These are phyloP conservation scores for Trichosporon faecale DNA, from an alignment of 1,284 basidiomycete species.

Conservation along the genomic window DNA sequence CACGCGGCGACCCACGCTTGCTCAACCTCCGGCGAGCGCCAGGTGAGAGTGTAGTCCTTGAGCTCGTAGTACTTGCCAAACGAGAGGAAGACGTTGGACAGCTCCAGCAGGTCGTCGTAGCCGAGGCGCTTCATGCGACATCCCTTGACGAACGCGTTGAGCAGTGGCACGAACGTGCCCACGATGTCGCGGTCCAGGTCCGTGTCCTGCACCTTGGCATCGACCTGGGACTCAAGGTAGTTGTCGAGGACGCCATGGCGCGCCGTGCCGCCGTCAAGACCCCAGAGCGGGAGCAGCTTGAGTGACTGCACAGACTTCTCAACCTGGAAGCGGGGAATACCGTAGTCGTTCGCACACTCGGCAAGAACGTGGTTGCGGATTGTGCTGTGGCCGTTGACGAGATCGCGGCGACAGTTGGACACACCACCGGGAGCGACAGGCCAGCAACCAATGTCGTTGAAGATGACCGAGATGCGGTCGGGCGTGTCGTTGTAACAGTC, in stretches of 20 bases:
- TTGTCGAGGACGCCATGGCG: slow-evolving; percentile 19
- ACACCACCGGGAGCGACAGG: slow-evolving; percentile 20
- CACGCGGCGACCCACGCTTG: slow-evolving; percentile 18
- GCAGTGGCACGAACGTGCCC: slow-evolving; percentile 15
- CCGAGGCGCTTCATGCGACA: slow-evolving; percentile 15
- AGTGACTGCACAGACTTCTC: slow-evolving; percentile 19
- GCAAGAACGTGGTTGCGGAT: slow-evolving; percentile 22
- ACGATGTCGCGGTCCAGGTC: slow-evolving; percentile 21
- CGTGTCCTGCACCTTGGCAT: slow-evolving; percentile 17
- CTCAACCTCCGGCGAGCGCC: slow-evolving; percentile 14
- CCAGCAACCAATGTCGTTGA: slow-evolving; percentile 22
- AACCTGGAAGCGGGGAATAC: slow-evolving; percentile 20
- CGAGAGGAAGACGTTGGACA: slow-evolving; percentile 18
- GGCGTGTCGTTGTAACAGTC: slow-evolving; percentile 21
- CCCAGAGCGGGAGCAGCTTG: slow-evolving; percentile 22
- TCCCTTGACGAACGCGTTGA: slow-evolving; percentile 19
- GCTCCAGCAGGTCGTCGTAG: slow-evolving; percentile 8
- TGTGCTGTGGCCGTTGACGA: slow-evolving; percentile 20
- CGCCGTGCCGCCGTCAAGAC: slow-evolving; percentile 17
- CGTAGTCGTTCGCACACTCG: slow-evolving; percentile 23
- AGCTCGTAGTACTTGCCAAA: slow-evolving; percentile 20
- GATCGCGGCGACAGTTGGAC: slow-evolving; percentile 21
- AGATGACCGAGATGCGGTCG: slow-evolving; percentile 19
- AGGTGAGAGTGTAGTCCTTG: slow-evolving; percentile 19
- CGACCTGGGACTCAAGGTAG: slow-evolving; percentile 21